These are phyloP conservation scores for Stephanodiscus triporus DNA, from an alignment of 108 stramenopile species.

Conservation along the genomic window DNA sequence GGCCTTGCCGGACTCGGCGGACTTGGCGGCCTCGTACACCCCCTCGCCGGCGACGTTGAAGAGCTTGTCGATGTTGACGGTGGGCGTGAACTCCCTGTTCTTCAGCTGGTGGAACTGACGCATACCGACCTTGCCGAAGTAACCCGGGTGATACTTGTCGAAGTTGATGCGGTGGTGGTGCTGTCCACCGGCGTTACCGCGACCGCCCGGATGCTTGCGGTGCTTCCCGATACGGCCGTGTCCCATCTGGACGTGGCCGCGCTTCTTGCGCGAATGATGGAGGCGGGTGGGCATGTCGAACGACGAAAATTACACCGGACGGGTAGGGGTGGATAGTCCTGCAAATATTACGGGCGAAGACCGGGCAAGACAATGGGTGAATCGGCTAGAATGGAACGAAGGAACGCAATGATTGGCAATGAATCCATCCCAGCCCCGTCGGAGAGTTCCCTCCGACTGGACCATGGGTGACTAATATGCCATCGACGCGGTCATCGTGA, in stretches of 20 bases:
- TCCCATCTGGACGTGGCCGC: constrained; percentile 98
- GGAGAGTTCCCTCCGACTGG: background rate
- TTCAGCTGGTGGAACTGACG: constrained; percentile 95
- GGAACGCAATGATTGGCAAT: background rate
- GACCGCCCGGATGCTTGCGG: constrained; percentile 99
- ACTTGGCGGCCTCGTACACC: constrained; percentile 97
- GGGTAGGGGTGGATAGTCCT: background rate
- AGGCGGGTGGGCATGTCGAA: constrained; percentile 93
- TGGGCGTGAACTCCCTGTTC: constrained; percentile 93
- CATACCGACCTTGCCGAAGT: constrained; percentile 99
- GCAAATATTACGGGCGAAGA: background rate
- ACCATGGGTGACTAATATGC: no score
- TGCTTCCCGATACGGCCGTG: constrained; percentile 99
- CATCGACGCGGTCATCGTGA: no score
- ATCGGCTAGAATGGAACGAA: background rate
- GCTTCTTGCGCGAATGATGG: constrained; percentile 97
- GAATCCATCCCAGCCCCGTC: background rate
- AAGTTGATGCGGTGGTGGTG: constrained; percentile 99
- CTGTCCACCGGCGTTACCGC: constrained; percentile 99
- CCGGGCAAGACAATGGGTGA: background rate
- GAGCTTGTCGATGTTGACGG: constrained; percentile 97
- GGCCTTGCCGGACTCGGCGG: constrained; percentile 88
- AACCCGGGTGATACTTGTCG: constrained; percentile 99
- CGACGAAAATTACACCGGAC: background rate
- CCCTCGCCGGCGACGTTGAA: constrained; percentile 96